Conservation (phyloP, 2,329 filamentous ascomycete species). For the Phyllosticta capitalensis region DNA sequence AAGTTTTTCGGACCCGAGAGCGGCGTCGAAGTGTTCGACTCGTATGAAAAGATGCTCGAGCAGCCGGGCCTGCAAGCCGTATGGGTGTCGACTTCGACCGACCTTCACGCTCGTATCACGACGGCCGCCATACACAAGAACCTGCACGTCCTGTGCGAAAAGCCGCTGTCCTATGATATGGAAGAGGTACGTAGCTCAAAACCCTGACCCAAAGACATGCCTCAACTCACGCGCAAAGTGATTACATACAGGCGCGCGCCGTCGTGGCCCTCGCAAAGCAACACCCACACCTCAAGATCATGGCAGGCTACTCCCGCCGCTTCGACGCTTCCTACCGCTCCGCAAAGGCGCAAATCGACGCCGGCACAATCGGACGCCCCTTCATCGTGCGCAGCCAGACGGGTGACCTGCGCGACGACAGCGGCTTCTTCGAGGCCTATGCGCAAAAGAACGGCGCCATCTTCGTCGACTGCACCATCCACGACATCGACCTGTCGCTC, state of each 20-base stretch:
- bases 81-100: slow-evolving; percentile 26
- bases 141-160: slow-evolving; percentile 30
- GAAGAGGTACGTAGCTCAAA: slow-evolving; percentile 18
- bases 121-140: slow-evolving; percentile 27
- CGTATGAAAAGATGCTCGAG: slow-evolving; percentile 40
- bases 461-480: slow-evolving; percentile 36
- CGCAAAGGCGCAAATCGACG: slow-evolving; percentile 11
- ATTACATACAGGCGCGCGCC: slow-evolving; percentile 14
- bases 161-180: slow-evolving; percentile 28
- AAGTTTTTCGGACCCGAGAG: slow-evolving; percentile 32
- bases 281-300: slow-evolving; percentile 32
- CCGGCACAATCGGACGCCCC: slow-evolving; percentile 31
- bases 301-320: slow-evolving; percentile 37
- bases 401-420: slow-evolving; percentile 28
- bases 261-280: slow-evolving; percentile 28
- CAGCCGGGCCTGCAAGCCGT: slow-evolving; percentile 35
- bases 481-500: slow-evolving; percentile 37
- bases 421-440: slow-evolving; percentile 36
- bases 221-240: slow-evolving; percentile 1
- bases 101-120: slow-evolving; percentile 27
- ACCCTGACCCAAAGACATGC: background rate
- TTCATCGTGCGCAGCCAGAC: slow-evolving; percentile 35
- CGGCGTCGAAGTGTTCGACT: slow-evolving; percentile 35
- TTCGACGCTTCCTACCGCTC: slow-evolving; percentile 29
- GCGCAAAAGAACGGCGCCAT: slow-evolving; percentile 33